phyloP scores from a whole-genome alignment of 352 stramenopile species.

The Pythium guiyangense region DNA sequence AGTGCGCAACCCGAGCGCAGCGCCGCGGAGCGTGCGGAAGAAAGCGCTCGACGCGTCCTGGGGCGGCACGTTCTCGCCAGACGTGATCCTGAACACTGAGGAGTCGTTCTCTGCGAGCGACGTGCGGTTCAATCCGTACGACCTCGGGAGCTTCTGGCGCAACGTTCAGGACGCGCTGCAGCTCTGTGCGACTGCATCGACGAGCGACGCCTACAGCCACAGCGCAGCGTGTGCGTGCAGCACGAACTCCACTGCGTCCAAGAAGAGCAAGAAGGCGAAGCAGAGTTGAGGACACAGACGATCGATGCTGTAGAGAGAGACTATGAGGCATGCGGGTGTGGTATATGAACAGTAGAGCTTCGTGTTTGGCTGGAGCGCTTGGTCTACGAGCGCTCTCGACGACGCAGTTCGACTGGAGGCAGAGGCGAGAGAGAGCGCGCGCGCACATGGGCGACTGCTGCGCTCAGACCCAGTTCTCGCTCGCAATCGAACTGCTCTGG shows the following conservation, averaged over 20 bases:
- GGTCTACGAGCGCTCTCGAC: constrained; percentile 1
- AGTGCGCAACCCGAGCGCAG: constrained; percentile 15
- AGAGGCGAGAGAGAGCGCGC: neutral
- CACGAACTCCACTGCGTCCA: neutral
- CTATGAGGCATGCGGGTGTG: neutral
- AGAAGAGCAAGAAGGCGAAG: constrained; percentile 24
- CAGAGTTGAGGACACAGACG: constrained; percentile 11
- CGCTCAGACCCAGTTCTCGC: constrained; percentile 15
- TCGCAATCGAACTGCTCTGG: constrained; percentile 16
- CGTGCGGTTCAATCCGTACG: constrained; percentile 79
- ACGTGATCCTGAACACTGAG: constrained; percentile 73
- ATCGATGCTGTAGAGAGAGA: constrained; percentile 1
- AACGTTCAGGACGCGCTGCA: constrained; percentile 65
- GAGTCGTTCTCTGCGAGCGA: constrained; percentile 63
- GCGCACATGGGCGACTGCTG: neutral
- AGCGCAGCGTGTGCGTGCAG: neutral
- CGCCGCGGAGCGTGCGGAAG: constrained; percentile 32
- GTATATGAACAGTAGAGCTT: too few species aligned
- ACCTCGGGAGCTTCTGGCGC: constrained; percentile 43
- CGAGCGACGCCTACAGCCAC: constrained; percentile 5
- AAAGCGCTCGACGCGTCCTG: constrained; percentile 67
- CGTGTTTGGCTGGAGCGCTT: neutral
- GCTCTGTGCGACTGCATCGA: too few species aligned
- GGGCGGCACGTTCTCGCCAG: constrained; percentile 65
- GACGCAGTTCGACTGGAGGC: neutral